Base-by-base conservation (phyloP, 805 yeast genomes). In the Barnettozyma siamensis region DNA sequence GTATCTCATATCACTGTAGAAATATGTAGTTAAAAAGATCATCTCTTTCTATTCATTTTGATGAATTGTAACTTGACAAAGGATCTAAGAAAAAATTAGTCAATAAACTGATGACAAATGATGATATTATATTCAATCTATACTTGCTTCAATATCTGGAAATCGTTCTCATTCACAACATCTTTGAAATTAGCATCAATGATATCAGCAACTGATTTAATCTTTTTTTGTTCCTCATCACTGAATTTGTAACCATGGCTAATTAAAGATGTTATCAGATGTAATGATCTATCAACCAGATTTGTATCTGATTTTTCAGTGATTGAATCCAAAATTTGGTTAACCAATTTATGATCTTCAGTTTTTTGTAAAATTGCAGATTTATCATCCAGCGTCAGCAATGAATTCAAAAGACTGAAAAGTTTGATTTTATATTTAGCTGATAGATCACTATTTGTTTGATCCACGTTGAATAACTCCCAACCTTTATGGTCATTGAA, bases 401-500 rank as follows among this genome's bases (percentile, higher is more conserved):
- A 60, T 1, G 88, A 76, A n/a, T 80, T 70, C 3, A 80, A 49
- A 38, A 80, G 54, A 10, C 85, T 78, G 31, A 82, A 64, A 1
- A 72, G 58, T 58, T 88, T 71, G 42, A 80, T 59, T 44, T 70
- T 69, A 29, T 72, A 47, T 51, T 73, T 80, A 29, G 67, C 66
- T 8, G 48, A 39, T 30, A 57, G 47, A 5, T 39, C 31, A 1
- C 40, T 33, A 12, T 47, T 50, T 16, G 44, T 33, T 20, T 61
- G 47, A 3, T 13, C 11, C 5, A 61, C 60, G 0, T 69, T 60
- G 15, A 82, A 55, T 13, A 74, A 51, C 5, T 66, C 64, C 83
- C 94, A 83, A 8, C 97, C 97, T 15, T 73, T 59, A 5, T 60
- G 49, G 24, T 66, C 58, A 31, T 67, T 74, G 53, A 93, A 91